These are phyloP conservation scores for Aurantiochytrium sp. DNA, from an alignment of 108 stramenopile genomes.

Conservation along the genomic window DNA sequence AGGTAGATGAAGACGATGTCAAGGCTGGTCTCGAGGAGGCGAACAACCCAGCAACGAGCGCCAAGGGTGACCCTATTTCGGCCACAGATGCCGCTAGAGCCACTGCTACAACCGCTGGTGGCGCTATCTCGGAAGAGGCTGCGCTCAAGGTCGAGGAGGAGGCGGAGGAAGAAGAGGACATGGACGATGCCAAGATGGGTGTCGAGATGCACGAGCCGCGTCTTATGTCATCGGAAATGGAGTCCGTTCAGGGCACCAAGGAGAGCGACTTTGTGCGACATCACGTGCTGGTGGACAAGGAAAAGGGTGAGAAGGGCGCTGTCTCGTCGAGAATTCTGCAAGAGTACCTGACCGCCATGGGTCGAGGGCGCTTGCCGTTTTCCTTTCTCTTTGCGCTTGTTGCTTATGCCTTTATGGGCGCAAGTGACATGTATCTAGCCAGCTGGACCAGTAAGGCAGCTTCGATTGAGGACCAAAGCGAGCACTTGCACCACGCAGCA, in stretches of 20 bases:
- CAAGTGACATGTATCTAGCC: not conserved
- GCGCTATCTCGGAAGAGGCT: too few relatives aligned
- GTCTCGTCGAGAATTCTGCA: not conserved
- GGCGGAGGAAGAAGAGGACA: not conserved
- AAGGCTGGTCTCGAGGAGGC: too few relatives aligned
- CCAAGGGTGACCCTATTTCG: too few relatives aligned
- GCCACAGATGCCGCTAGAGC: too few relatives aligned
- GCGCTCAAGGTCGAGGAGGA: too few relatives aligned
- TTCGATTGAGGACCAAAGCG: not conserved
- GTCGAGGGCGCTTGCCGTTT: not conserved
- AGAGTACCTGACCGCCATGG: not conserved
- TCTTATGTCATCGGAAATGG: not conserved
- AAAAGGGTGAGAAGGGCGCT: not conserved
- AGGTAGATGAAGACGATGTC: too few relatives aligned
- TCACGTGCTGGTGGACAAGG: not conserved
- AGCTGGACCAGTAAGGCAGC: not conserved
- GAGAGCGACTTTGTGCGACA: not conserved
- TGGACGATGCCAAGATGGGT: not conserved
- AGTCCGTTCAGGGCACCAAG: not conserved
- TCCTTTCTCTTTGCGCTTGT: not conserved
- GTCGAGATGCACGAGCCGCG: not conserved
- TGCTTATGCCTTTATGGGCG: constrained; percentile 10
- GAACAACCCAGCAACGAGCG: too few relatives aligned
- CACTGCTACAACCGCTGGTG: too few relatives aligned
- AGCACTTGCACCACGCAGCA: not conserved